A percentile compares a stretch with the other conserved stretches of the same genome.
Conservation (phyloP, 805 yeast species). For the Barnettozyma californica region DNA sequence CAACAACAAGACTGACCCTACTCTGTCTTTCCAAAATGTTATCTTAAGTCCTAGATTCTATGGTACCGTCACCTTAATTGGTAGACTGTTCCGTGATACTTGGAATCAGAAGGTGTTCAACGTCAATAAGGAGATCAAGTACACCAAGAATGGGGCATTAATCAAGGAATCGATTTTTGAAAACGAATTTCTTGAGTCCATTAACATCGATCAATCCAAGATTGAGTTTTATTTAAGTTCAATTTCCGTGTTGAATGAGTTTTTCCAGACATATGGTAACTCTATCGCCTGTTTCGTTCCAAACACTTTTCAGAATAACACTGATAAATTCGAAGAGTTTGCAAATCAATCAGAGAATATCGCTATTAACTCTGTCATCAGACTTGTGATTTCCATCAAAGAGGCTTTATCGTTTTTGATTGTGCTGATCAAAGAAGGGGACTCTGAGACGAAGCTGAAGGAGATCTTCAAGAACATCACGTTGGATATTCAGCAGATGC, state of each 20-base stretch:
- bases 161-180: conserved; percentile 31
- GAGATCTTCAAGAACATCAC: conserved; percentile 69
- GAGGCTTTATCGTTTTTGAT: conserved; percentile 88
- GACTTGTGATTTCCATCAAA: conserved; percentile 69
- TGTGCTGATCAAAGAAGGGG: conserved; percentile 72
- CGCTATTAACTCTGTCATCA: conserved; percentile 73
- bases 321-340: conserved; percentile 48
- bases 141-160: conserved; percentile 29
- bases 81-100: conserved; percentile 70
- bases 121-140: conserved; percentile 28
- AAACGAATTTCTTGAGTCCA: conserved; percentile 32
- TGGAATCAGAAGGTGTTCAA: conserved; percentile 74
- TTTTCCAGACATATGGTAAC: conserved; percentile 60
- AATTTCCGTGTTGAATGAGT: conserved; percentile 60
- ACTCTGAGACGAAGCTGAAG: conserved; percentile 32
- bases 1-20: conserved; percentile 14
- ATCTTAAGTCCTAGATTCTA: conserved; percentile 86
- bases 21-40: conserved; percentile 61
- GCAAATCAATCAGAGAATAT: conserved; percentile 87
- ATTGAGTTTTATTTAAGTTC: conserved; percentile 71
- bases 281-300: conserved; percentile 56
- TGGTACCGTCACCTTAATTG: conserved; percentile 73
- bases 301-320: conserved; percentile 40
- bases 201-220: conserved; percentile 42
- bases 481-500: conserved; percentile 58